Conservation (phyloP, 2,329 filamentous ascomycete genomes). For the Aureobasidium subglaciale region DNA sequence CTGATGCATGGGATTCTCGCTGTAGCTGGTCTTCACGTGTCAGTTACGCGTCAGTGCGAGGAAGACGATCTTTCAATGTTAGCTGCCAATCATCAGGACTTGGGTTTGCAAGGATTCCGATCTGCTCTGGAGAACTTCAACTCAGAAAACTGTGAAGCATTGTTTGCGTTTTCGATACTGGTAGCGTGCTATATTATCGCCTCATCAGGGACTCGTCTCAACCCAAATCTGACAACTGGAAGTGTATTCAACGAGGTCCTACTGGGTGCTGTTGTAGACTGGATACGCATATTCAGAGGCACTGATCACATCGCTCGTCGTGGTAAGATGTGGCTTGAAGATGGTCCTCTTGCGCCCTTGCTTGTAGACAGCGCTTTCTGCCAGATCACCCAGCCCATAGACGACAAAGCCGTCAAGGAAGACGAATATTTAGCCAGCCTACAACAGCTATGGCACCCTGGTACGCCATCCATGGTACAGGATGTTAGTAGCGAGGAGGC, state of each 20-base stretch:
- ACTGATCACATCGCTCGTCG: conserved; percentile 6
- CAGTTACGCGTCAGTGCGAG: conserved; percentile 17
- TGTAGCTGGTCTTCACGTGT: conserved; percentile 23
- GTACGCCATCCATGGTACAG: neutral
- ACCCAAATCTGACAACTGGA: neutral
- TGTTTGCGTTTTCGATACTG: conserved; percentile 9
- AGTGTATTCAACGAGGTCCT: conserved; percentile 12
- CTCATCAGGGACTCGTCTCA: conserved; percentile 6
- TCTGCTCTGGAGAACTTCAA: conserved; percentile 9
- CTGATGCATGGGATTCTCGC: conserved; percentile 26
- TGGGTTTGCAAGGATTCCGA: conserved; percentile 1
- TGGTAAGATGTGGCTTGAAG: conserved; percentile 8
- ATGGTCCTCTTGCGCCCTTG: neutral
- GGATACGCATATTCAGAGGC: conserved; percentile 11
- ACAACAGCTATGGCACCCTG: conserved; percentile 3
- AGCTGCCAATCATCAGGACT: conserved; percentile 13
- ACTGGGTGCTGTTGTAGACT: conserved; percentile 6
- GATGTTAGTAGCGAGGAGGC: neutral
- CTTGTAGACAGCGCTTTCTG: neutral
- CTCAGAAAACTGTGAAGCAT: conserved; percentile 6
- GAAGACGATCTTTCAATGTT: conserved; percentile 9
- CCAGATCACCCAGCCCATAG: neutral
- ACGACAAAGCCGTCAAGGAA: neutral
- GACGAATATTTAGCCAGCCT: conserved; percentile 9
- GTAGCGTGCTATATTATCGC: conserved; percentile 11